A percentile compares a stretch with the other conserved stretches of the same genome.
Conservation (phyloP, 768 basidiomycete species). For the Omphalotus guepiniiformis region DNA sequence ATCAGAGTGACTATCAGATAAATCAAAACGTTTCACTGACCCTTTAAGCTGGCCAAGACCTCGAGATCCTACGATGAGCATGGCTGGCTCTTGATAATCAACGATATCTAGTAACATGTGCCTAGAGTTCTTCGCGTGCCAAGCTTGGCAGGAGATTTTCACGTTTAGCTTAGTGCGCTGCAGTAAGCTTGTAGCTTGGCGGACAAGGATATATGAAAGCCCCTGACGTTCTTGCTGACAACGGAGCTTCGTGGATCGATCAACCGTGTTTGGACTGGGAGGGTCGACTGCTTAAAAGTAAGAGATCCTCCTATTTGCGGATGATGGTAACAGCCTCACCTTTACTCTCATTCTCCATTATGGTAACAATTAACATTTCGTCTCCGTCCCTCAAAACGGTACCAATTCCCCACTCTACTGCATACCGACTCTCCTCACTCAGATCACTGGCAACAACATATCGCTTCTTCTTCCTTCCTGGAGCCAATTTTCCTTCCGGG, state of each 20-base stretch:
- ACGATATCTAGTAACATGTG: constrained; percentile 90
- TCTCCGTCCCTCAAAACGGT: constrained; percentile 95
- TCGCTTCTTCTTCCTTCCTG: constrained; percentile 49
- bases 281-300: constrained; percentile 55
- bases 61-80: constrained; percentile 95
- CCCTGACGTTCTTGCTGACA: constrained; percentile 95
- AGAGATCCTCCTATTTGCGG: constrained; percentile 9
- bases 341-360: constrained; percentile 90
- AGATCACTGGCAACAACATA: constrained; percentile 95
- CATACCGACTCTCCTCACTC: constrained; percentile 91
- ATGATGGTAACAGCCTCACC: no score
- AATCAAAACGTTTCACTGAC: constrained; percentile 35
- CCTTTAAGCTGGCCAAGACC: constrained; percentile 86
- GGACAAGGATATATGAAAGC: constrained; percentile 79
- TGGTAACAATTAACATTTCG: constrained; percentile 85
- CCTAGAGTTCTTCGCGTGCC: constrained; percentile 93
- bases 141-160: constrained; percentile 86
- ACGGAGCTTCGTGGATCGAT: constrained; percentile 74
- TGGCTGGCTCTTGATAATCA: constrained; percentile 80
- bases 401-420: constrained; percentile 97
- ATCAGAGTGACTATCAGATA: constrained; percentile 3
- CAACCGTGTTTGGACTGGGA: constrained; percentile 61
- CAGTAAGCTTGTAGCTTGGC: constrained; percentile 84
- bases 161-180: constrained; percentile 90
- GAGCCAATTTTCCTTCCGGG: constrained; percentile 47